Conservation (phyloP, 2,329 filamentous ascomycete species). For the Dactylella cylindrospora region DNA sequence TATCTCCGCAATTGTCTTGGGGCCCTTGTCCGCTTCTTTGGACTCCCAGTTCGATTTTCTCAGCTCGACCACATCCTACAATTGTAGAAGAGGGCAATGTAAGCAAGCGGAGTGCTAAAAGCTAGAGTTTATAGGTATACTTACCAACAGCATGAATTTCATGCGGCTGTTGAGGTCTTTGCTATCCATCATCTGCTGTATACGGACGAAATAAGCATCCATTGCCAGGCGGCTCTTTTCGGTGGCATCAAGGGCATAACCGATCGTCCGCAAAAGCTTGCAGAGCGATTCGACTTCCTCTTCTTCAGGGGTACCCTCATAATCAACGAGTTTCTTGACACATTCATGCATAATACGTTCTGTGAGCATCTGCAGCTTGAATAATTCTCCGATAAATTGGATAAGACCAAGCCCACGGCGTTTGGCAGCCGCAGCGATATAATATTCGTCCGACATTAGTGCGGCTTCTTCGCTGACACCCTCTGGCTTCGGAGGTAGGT, state of each 20-base stretch:
- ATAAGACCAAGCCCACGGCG: conserved; percentile 95
- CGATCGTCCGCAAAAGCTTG: conserved; percentile 89
- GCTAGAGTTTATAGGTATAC: conserved; percentile 36
- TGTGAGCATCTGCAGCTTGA: conserved; percentile 98
- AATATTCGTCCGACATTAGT: conserved; percentile 90
- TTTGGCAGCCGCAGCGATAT: conserved; percentile 88
- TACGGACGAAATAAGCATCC: conserved; percentile 89
- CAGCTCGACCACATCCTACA: conserved; percentile 77
- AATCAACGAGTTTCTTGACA: conserved; percentile 94
- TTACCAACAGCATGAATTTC: conserved; percentile 86
- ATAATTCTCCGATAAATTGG: conserved; percentile 98
- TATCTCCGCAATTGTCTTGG: conserved; percentile 93
- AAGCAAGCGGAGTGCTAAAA: background rate
- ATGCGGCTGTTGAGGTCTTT: conserved; percentile 82
- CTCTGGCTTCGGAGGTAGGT: conserved; percentile 76
- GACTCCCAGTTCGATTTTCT: conserved; percentile 75
- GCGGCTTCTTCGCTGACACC: conserved; percentile 70
- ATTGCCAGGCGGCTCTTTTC: conserved; percentile 85
- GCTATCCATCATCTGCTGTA: conserved; percentile 76
- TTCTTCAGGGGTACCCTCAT: conserved; percentile 88
- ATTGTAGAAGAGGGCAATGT: conserved; percentile 16
- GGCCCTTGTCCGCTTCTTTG: conserved; percentile 89
- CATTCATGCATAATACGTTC: conserved; percentile 99
- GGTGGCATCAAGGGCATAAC: conserved; percentile 76
- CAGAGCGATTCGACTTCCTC: conserved; percentile 94